Conservation (phyloP, 371 early-diverging fungal species). For the Gilbertella persicaria region DNA sequence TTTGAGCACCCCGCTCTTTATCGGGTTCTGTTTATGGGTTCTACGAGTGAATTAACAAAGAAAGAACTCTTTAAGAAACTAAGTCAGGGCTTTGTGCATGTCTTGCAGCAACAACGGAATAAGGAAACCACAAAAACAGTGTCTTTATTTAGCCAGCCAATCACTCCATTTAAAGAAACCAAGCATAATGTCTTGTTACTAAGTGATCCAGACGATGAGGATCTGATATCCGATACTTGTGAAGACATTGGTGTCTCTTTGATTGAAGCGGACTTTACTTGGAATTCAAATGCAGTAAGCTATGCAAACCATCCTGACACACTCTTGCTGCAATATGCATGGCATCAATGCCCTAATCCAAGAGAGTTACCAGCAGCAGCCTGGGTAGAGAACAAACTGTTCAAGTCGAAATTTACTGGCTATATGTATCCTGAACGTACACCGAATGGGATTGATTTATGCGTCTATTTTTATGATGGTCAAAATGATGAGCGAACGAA, state of each 20-base stretch:
- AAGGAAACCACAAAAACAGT: neutral
- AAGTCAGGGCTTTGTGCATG: constrained; percentile 33
- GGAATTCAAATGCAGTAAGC: constrained; percentile 24
- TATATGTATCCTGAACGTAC: constrained; percentile 41
- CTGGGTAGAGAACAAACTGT: constrained; percentile 5
- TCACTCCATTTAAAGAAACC: constrained; percentile 30
- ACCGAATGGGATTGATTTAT: constrained; percentile 47
- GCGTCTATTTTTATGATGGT: constrained; percentile 46
- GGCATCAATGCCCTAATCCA: constrained; percentile 29
- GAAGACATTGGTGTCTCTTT: constrained; percentile 49
- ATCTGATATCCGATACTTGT: constrained; percentile 25
- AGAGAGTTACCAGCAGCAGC: constrained; percentile 13
- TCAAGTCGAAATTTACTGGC: constrained; percentile 12
- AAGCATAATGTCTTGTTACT: constrained; percentile 35
- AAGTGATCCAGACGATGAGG: constrained; percentile 19
- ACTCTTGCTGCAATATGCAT: constrained; percentile 30
- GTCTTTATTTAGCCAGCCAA: constrained; percentile 6
- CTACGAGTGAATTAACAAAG: constrained; percentile 32
- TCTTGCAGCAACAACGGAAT: constrained; percentile 7
- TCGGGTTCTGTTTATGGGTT: constrained; percentile 45
- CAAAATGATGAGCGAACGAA: constrained; percentile 16
- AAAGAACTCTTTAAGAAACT: constrained; percentile 35
- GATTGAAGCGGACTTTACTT: constrained; percentile 52
- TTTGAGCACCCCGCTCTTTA: constrained; percentile 32
- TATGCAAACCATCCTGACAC: constrained; percentile 14